Percentiles rank a stretch among this genome's conserved stretches.
Conservation (phyloP, 257 asterid genomes). For the Salvia splendens region DNA sequence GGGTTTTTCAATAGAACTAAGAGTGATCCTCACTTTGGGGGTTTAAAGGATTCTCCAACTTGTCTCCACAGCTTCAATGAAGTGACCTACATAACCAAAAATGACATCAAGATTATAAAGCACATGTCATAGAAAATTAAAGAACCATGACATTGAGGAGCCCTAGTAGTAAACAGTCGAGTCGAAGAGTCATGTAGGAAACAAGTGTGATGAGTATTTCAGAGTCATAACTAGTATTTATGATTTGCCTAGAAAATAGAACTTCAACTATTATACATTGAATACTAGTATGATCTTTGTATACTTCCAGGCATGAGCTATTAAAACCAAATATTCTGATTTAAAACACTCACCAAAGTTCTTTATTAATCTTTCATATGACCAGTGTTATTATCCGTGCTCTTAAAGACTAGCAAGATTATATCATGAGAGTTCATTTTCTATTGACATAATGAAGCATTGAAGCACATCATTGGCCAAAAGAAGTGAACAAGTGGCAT, state of each 20-base stretch:
- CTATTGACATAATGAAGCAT: neutral
- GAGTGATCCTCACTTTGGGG: slow-evolving; percentile 48
- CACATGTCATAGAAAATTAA: neutral
- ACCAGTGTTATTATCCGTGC: neutral
- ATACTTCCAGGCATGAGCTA: neutral
- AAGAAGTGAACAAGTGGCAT: neutral
- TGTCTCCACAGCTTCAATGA: slow-evolving; percentile 94
- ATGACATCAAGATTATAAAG: slow-evolving; percentile 24
- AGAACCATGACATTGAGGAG: neutral
- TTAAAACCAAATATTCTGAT: neutral
- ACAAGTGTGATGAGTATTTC: neutral
- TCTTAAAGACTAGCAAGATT: neutral
- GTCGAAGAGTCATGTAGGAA: neutral
- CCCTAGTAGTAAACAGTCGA: neutral
- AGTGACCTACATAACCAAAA: slow-evolving; percentile 62
- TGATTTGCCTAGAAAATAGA: neutral
- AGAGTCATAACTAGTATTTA: neutral
- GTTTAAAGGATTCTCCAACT: slow-evolving; percentile 92
- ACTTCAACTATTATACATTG: neutral
- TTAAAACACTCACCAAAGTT: neutral
- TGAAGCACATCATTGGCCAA: neutral
- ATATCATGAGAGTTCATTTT: neutral
- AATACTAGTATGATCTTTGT: neutral
- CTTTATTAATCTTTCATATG: neutral
- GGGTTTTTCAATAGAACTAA: no score